Percentiles rank a stretch among this genome's conserved stretches.
Evolutionary conservation across 2,329 filamentous ascomycete species (phyloP).

Genomic region (Reticulascus tulasneorum): DNA sequence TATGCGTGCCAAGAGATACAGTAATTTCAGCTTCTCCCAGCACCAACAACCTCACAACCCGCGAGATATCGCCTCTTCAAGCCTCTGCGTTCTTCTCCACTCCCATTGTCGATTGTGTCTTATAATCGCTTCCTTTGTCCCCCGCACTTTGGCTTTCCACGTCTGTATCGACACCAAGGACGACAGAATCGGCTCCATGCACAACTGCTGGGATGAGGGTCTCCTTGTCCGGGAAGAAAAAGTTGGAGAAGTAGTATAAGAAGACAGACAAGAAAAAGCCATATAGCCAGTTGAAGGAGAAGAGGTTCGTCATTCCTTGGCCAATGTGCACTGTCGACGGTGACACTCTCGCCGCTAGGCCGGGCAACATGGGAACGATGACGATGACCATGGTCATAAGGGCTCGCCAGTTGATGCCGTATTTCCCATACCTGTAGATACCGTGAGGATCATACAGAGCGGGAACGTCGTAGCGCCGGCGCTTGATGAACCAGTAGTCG

Average conservation of each 20-base stretch:
- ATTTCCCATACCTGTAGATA: slow-evolving; percentile 30
- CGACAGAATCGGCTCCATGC: slow-evolving; percentile 10
- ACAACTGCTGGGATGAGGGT: slow-evolving; percentile 18
- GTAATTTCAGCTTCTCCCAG: no score
- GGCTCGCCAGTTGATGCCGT: slow-evolving; percentile 30
- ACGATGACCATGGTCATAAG: slow-evolving; percentile 21
- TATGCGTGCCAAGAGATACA: no score
- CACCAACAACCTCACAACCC: no score
- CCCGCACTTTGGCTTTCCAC: background rate
- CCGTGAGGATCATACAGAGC: slow-evolving; percentile 37
- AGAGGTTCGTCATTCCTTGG: slow-evolving; percentile 20
- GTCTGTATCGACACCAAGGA: slow-evolving; percentile 13
- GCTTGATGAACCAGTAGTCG: slow-evolving; percentile 36
- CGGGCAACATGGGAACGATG: slow-evolving; percentile 20
- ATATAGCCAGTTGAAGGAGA: slow-evolving; percentile 25
- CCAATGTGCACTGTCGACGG: slow-evolving; percentile 18
- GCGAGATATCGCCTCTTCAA: no score
- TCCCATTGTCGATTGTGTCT: no score
- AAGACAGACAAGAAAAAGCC: slow-evolving; percentile 20
- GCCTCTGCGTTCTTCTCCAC: no score
- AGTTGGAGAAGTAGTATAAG: slow-evolving; percentile 17
- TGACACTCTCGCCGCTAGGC: slow-evolving; percentile 18
- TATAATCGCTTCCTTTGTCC: no score
- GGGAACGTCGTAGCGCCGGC: slow-evolving; percentile 32
- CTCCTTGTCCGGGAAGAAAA: slow-evolving; percentile 15